Evolutionary conservation across 306 rosid species (phyloP).

Genomic region (Vigna nakashimae): DNA sequence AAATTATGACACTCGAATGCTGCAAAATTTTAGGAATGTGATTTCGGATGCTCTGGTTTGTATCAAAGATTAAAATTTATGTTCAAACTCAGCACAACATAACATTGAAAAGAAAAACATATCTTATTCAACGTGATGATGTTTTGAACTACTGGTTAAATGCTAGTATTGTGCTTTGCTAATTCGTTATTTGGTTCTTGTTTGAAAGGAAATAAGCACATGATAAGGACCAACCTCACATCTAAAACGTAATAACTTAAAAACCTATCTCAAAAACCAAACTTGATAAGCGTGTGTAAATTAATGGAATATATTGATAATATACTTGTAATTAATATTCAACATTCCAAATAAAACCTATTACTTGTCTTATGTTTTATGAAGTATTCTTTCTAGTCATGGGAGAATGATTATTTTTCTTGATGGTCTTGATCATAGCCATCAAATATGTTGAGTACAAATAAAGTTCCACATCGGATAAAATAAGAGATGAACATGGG

Average conservation of each 20-base stretch:
- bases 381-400: conserved; percentile 17
- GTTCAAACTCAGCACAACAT: neutral
- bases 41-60: conserved; percentile 1
- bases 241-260: neutral
- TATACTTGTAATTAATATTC: neutral
- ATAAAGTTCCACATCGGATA: no score
- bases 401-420: neutral
- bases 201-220: conserved; percentile 1
- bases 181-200: conserved; percentile 22
- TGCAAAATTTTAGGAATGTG: conserved; percentile 19
- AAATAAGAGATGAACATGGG: no score
- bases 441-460: neutral
- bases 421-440: conserved; percentile 6
- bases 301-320: conserved; percentile 7
- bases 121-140: neutral
- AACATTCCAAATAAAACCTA: neutral
- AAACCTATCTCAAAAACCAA: neutral
- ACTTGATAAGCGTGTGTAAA: neutral
- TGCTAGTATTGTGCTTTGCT: conserved; percentile 1
- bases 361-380: neutral
- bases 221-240: neutral
- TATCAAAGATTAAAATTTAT: conserved; percentile 22
- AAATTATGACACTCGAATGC: conserved; percentile 22
- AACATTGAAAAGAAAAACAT: conserved; percentile 14
- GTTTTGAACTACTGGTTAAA: conserved; percentile 32